Base-by-base conservation (phyloP, 2,329 filamentous ascomycete species). In the Tolypocladium ophioglossoides region DNA sequence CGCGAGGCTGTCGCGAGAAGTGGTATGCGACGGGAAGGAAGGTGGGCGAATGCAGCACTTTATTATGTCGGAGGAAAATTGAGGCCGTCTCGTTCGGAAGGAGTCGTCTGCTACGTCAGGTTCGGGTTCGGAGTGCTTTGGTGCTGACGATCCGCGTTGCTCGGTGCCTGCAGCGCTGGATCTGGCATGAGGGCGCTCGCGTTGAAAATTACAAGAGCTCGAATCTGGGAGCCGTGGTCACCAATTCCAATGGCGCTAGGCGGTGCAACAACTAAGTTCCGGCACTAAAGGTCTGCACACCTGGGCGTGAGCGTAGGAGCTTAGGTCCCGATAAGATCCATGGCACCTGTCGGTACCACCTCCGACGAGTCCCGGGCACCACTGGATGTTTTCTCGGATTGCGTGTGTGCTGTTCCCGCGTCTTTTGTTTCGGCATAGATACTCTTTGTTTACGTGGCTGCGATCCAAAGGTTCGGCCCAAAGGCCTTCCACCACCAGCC, bases 191-290 rank as follows among this genome's bases (percentile, higher is more conserved):
- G 22, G 51, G 52, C 41, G n/a, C 52, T 22, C 64, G 65, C 68
- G 67, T 68, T 66, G 70, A 73, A 74, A 73, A 69, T 70, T 68
- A 66, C 61, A 61, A 39, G 65, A 64, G 65, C 56, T 62, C 60
- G 64, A 68, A 66, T 64, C 71, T 68, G 72, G 72, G 72, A 67
- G 59, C 56, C 65, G 59, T 59, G 50, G 68, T 63, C 66, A 61
- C 70, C 71, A 73, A 74, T 68, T 66, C 70, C 66, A 70, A 63
- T 58, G 55, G 57, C 71, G 72, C 72, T 74, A 74, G 69, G 65
- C 2, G 12, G 1, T 50, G 70, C 55, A 67, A 66, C 8, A 73
- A 69, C 49, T 49, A 63, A 71, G n/a, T 58, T 68, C 69, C 71
- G 68, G 52, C 46, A 51, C 62, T 64, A 64, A 56, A 11, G 4